These are phyloP conservation scores for Cystobasidium pallidum DNA, from an alignment of 1,284 basidiomycete genomes.

Conservation along the genomic window DNA sequence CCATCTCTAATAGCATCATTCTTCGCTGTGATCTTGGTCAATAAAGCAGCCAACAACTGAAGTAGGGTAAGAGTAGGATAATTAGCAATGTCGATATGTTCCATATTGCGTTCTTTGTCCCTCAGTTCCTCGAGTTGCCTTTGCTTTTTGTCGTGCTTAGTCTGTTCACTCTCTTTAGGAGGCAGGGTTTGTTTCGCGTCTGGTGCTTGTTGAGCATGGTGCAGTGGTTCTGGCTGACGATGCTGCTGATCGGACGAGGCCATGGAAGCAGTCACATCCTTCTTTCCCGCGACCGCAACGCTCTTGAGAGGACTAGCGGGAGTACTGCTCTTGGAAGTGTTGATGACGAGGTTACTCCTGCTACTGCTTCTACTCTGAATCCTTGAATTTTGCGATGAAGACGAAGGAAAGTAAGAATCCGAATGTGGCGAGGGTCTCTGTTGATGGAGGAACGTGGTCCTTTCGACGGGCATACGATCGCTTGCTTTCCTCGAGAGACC, in stretches of 20 bases:
- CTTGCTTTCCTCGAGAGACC: constrained; percentile 5
- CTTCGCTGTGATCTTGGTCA: constrained; percentile 87
- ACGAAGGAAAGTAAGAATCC: constrained; percentile 25
- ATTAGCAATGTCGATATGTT: constrained; percentile 60
- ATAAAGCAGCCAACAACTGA: constrained; percentile 80
- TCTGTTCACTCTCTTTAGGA: neutral
- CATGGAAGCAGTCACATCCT: neutral
- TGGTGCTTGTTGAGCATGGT: neutral
- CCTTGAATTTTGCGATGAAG: neutral
- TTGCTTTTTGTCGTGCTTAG: neutral
- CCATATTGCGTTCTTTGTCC: constrained; percentile 40
- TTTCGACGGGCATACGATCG: neutral
- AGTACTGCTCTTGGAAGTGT: neutral
- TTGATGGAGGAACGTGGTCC: constrained; percentile 20
- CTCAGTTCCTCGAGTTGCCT: constrained; percentile 8
- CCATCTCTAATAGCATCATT: constrained; percentile 66
- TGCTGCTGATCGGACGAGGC: neutral
- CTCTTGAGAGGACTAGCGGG: too few species aligned
- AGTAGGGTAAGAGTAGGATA: constrained; percentile 70
- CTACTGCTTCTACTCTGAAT: neutral
- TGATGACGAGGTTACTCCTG: neutral
- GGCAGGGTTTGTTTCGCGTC: too few species aligned
- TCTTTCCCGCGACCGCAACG: neutral
- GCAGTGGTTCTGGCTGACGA: neutral
- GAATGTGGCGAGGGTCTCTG: constrained; percentile 7